Base-by-base conservation (phyloP, 352 stramenopile species). In the Halophytophthora batemanensis region DNA sequence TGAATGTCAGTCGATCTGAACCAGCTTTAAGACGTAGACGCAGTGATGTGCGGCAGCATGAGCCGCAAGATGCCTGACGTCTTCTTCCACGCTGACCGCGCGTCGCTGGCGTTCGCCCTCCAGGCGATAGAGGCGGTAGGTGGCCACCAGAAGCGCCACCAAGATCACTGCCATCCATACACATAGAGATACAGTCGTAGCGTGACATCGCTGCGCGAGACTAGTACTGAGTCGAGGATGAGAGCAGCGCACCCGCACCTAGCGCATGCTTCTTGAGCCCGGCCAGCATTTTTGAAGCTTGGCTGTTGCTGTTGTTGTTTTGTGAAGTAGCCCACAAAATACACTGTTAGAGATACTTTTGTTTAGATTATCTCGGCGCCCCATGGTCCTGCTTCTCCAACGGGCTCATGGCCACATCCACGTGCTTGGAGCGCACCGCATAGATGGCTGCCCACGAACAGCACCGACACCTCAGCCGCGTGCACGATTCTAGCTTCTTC, bases 121-220 rank as follows among this genome's bases (percentile, higher is more conserved):
- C 33, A 90, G 64, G 31, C 62, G 64, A 17, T 66, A 71, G 35
- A 90, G 70, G 14, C 82, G 77, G 47, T 82, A 88, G 33, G 74
- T 71, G 21, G 77, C 73, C 15, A 83, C 57, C 36, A 85, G 45
- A 45, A 88, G 59, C 12, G 77, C 79, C 23, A 87, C 50, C 19
- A 82, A 8, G 39, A 88, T 64, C 53, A 87, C 79, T 90, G 23
- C n/a, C 40, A 15, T 28, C 6, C 14, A 28, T 22, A 8, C n/a
- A 28, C 38, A 28, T 2, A 49, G 14, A 50, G 22, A n/a, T 10
- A 33, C 14, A 31, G 8, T 31, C 25, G 25, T 21, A 34, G 37
- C 22, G 52, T n/a, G 25, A 3, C 25, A 10, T 10, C 29, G 42
- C 43, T 19, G 10, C 19, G 15, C 11, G 29, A 48, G 6, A 18